These are phyloP conservation scores for Pulveroboletus ravenelii DNA, from an alignment of 768 basidiomycete genomes.

Conservation along the genomic window DNA sequence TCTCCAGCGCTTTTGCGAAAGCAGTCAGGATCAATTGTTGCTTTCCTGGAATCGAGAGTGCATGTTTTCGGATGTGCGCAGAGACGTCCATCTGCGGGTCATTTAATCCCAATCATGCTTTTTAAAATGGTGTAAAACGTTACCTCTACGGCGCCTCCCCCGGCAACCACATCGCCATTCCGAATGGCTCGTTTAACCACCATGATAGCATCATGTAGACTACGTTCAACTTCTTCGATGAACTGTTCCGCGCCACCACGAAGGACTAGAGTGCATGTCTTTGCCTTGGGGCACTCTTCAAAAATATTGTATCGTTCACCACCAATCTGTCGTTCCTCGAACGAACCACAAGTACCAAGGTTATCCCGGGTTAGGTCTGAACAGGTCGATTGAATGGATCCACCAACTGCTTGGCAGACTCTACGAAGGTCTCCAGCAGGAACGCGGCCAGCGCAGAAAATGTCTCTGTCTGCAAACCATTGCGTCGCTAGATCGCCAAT, in stretches of 20 bases:
- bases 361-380: conserved; percentile 88
- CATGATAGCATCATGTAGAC: conserved; percentile 98
- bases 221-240: conserved; percentile 96
- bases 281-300: conserved; percentile 86
- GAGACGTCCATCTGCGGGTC: conserved; percentile 89
- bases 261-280: conserved; percentile 91
- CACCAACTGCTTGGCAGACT: conserved; percentile 94
- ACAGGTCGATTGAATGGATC: conserved; percentile 91
- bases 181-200: conserved; percentile 97
- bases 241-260: conserved; percentile 98
- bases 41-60: conserved; percentile 92
- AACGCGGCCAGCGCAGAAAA: conserved; percentile 98
- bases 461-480: conserved; percentile 98
- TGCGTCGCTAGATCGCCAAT: conserved; percentile 98
- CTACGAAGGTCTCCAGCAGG: conserved; percentile 84
- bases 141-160: conserved; percentile 96
- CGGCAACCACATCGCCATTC: conserved; percentile 95
- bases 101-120: not conserved
- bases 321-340: conserved; percentile 94
- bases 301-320: conserved; percentile 97
- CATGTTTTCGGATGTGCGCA: conserved; percentile 86
- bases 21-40: conserved; percentile 91
- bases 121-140: conserved; percentile 9
- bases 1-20: conserved; percentile 94
- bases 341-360: conserved; percentile 87